A percentile compares a stretch with the other conserved stretches of the same genome.
These are phyloP conservation scores for Botrytis galanthina DNA, from an alignment of 2,329 filamentous ascomycete genomes.

Conservation along the genomic window DNA sequence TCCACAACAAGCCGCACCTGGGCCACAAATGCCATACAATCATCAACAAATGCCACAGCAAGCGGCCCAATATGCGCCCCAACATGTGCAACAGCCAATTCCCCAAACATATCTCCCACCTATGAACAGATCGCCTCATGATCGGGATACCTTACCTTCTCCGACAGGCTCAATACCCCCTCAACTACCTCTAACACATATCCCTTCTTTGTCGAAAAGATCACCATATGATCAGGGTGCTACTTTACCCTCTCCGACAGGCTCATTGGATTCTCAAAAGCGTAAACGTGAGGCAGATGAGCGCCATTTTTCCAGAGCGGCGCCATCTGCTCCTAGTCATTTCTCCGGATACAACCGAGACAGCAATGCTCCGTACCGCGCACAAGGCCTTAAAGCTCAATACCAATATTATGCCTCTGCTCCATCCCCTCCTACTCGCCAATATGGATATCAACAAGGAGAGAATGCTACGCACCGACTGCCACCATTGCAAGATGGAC, in stretches of 20 bases:
- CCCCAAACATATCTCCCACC: background rate
- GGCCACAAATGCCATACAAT: background rate
- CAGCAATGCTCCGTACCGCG: conserved; percentile 23
- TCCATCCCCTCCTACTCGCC: conserved; percentile 39
- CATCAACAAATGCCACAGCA: background rate
- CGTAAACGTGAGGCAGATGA: conserved; percentile 39
- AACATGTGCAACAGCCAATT: background rate
- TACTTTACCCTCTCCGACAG: conserved; percentile 36
- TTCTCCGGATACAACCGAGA: conserved; percentile 28
- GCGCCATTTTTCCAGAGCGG: conserved; percentile 39
- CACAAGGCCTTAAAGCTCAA: background rate
- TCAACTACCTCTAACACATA: background rate
- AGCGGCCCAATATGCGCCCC: background rate
- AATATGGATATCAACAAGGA: conserved; percentile 16
- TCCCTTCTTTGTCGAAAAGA: background rate
- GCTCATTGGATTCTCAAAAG: conserved; percentile 29
- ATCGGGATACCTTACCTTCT: conserved; percentile 28
- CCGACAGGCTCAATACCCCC: conserved; percentile 33
- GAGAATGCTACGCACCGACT: background rate
- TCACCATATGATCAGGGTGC: background rate
- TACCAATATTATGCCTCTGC: conserved; percentile 37
- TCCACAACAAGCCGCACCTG: background rate
- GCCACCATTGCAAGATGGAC: background rate
- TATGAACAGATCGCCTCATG: background rate
- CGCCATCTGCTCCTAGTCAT: conserved; percentile 36